Evolutionary conservation across 441 rosid species (phyloP).

Genomic region (Flueggea neowawraea): DNA sequence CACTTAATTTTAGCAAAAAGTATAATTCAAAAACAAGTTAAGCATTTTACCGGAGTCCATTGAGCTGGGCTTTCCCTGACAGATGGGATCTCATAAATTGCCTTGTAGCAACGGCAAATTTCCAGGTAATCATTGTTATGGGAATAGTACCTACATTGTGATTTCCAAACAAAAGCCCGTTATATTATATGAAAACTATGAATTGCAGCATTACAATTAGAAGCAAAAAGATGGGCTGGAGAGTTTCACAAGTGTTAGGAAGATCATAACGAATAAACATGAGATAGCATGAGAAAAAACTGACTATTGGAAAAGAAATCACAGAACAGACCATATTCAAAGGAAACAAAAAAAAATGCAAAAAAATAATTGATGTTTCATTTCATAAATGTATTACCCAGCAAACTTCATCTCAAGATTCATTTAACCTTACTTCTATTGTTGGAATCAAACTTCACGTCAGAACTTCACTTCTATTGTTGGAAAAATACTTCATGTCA

Average conservation of each 20-base stretch:
- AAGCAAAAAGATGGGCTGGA: too few species aligned
- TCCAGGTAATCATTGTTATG: slow-evolving; percentile 91
- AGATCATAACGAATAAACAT: not conserved
- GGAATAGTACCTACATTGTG: slow-evolving; percentile 65
- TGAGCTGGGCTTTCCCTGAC: slow-evolving; percentile 70
- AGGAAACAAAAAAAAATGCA: too few species aligned
- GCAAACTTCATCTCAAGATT: too few species aligned
- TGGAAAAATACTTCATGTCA: too few species aligned
- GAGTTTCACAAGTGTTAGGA: not conserved
- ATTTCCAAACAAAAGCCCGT: not conserved
- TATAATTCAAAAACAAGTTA: slow-evolving; percentile 5
- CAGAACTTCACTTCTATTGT: too few species aligned
- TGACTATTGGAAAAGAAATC: not conserved
- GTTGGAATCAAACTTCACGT: too few species aligned
- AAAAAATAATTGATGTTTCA: too few species aligned
- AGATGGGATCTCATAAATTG: slow-evolving; percentile 88
- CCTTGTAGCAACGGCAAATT: slow-evolving; percentile 93
- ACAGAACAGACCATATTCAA: too few species aligned
- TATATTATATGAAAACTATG: too few species aligned
- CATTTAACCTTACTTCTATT: too few species aligned
- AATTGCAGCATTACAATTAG: not conserved
- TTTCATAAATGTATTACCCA: too few species aligned
- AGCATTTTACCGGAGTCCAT: slow-evolving; percentile 87
- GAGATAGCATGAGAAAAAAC: not conserved
- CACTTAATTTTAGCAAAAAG: not conserved